Percentiles rank a stretch among this genome's conserved stretches.
Conservation (phyloP, 345 rosid species). For the Lepidium sativum region DNA sequence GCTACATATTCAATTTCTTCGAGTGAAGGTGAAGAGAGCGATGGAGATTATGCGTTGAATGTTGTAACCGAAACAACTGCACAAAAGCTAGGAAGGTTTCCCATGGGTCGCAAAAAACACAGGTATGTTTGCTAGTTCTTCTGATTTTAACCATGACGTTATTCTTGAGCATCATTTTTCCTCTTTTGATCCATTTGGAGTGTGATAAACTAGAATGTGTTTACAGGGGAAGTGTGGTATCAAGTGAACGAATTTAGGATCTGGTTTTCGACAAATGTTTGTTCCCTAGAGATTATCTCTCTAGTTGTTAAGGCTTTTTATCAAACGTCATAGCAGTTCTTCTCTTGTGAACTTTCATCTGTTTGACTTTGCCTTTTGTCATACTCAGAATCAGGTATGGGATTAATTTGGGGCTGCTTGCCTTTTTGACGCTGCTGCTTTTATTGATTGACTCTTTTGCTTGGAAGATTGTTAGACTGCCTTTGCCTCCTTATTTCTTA, state of each 20-base stretch:
- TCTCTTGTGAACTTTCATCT: not conserved
- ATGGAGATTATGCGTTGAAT: constrained; percentile 50
- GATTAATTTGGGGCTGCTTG: constrained; percentile 50
- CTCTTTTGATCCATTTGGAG: not conserved
- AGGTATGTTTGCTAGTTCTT: constrained; percentile 38
- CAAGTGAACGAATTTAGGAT: not conserved
- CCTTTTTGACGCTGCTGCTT: constrained; percentile 48
- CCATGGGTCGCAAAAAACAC: constrained; percentile 44
- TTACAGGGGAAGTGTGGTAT: not conserved
- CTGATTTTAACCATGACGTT: not conserved
- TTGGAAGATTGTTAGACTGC: constrained; percentile 88
- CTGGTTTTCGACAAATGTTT: not conserved
- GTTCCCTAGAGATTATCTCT: not conserved
- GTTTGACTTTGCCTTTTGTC: not conserved
- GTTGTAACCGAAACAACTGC: constrained; percentile 45
- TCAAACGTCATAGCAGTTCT: not conserved
- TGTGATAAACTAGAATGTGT: not conserved
- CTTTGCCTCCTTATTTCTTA: constrained; percentile 62
- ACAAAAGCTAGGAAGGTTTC: constrained; percentile 56
- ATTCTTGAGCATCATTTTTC: not conserved
- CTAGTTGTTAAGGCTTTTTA: not conserved
- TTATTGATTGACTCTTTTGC: constrained; percentile 71
- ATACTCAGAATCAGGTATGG: constrained; percentile 67
- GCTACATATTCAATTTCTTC: constrained; percentile 46
- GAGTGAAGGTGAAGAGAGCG: constrained; percentile 83